phyloP scores from a whole-genome alignment of 2,329 filamentous ascomycete species.

The Xylaria digitata region DNA sequence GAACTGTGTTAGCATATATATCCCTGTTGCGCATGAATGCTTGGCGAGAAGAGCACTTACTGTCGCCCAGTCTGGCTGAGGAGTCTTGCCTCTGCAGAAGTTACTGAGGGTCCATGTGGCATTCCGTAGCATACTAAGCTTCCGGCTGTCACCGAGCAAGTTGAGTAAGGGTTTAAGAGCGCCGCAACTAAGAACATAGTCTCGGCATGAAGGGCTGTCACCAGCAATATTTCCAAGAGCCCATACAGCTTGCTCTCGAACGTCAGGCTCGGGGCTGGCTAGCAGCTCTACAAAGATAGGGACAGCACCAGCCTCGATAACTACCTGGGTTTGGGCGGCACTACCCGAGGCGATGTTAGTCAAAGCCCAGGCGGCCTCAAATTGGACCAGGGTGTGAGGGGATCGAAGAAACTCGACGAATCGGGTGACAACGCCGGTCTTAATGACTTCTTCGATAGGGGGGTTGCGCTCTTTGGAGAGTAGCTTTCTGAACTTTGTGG shows the following conservation, averaged over 20 bases:
- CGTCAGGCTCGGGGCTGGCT: constrained; percentile 95
- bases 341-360: constrained; percentile 99
- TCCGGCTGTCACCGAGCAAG: constrained; percentile 95
- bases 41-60: constrained; percentile 65
- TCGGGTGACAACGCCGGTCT: constrained; percentile 95
- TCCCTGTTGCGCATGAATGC: neutral
- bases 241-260: constrained; percentile 98
- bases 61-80: constrained; percentile 96
- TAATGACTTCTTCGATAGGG: constrained; percentile 98
- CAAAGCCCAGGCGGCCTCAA: constrained; percentile 98
- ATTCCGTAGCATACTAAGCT: constrained; percentile 98
- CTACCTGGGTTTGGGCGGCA: constrained; percentile 96
- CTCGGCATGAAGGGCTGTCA: constrained; percentile 96
- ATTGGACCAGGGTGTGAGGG: constrained; percentile 97
- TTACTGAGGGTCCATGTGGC: constrained; percentile 99
- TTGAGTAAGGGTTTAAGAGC: constrained; percentile 90
- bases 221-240: constrained; percentile 98
- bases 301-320: constrained; percentile 97
- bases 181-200: constrained; percentile 92
- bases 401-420: constrained; percentile 99
- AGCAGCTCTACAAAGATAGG: constrained; percentile 98
- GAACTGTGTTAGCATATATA: constrained; percentile 37
- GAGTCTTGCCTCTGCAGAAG: constrained; percentile 99
- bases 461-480: constrained; percentile 99
- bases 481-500: constrained; percentile 98